Evolutionary conservation across 177 flowering plant species (phyloP), one percentile per base, ranked within the genome.

Genomic region (Vitis hybrid): DNA sequence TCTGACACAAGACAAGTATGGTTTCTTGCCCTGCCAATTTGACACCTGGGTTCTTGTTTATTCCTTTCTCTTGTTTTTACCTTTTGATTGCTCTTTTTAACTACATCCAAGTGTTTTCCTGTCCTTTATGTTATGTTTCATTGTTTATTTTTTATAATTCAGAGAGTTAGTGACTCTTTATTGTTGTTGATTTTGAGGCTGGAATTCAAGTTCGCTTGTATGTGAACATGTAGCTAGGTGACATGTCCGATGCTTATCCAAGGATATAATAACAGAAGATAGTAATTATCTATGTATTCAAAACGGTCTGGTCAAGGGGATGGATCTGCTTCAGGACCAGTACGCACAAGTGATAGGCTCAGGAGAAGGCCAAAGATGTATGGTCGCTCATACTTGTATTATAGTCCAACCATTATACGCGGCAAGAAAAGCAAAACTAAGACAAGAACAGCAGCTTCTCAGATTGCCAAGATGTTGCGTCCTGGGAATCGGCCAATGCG

Each of bases 371-470:
- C 91, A 2, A 85, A 78, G 50, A 48, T 76, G 20, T 83, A 74
- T 64, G 80, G 84, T 19, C 84, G 87, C 6, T 8, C 79, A 3
- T 82, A 63, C 55, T 59, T 78, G 10, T 87, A 82, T 74, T 86
- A 86, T 68, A 39, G 72, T 18, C 78, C 82, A 5, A 71, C 74
- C 13, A 74, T 71, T 53, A 77, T 76, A 2, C 84, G 81, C 14
- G 62, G 75, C 48, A 84, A 82, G 79, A 82, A 83, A 71, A 75
- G 63, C 70, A 91, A 90, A 82, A 80, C 83, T 29, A 91, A 86
- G 76, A 74, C 82, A 1, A 80, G 97, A 71, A 87, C 90, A 16
- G 90, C 93, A 7, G 93, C 97, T 61, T 82, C 88, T 61, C 94
- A 80, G 63, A 86, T 91, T 69, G 97, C 97, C 29, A 85, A 83